Percentiles rank a stretch among this genome's conserved stretches.
Evolutionary conservation across 1,284 basidiomycete genomes (phyloP).

Genomic region (Pseudozyma sp.): DNA sequence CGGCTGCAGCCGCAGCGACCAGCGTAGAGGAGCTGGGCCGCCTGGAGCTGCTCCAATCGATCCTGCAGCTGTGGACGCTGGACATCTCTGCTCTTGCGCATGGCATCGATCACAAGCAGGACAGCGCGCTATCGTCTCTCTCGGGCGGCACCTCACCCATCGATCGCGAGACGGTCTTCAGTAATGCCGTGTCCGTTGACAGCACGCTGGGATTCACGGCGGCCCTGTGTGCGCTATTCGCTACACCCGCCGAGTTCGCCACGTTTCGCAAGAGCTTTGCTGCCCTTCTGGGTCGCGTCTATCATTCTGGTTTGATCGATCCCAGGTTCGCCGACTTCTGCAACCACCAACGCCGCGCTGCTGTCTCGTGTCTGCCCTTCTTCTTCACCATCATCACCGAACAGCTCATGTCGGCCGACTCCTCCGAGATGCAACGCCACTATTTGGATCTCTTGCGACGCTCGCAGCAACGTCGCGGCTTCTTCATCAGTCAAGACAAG

Average conservation of each 20-base stretch:
- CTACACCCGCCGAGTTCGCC: conserved; percentile 35
- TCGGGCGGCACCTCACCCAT: conserved; percentile 8
- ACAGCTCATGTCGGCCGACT: conserved; percentile 39
- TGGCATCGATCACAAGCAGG: conserved; percentile 31
- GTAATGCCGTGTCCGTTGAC: conserved; percentile 46
- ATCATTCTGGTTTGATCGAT: conserved; percentile 24
- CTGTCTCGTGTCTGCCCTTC: conserved; percentile 37
- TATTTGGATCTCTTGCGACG: conserved; percentile 42
- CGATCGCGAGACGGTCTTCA: conserved; percentile 41
- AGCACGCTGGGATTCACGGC: conserved; percentile 44
- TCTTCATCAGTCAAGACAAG: conserved; percentile 29
- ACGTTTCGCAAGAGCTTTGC: conserved; percentile 29
- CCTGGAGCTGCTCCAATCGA: conserved; percentile 54
- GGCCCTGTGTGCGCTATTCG: conserved; percentile 27
- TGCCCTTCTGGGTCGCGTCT: conserved; percentile 18
- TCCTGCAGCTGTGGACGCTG: conserved; percentile 56
- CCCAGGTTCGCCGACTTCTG: conserved; percentile 25
- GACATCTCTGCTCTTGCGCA: conserved; percentile 45
- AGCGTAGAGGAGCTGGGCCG: conserved; percentile 51
- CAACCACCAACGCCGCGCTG: conserved; percentile 21
- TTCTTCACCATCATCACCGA: conserved; percentile 48
- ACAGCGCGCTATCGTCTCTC: conserved; percentile 20
- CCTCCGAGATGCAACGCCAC: conserved; percentile 48
- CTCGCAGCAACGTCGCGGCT: conserved; percentile 31
- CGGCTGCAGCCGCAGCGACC: conserved; percentile 26